Conservation (phyloP, 164 flowering plant species). For the Dillenia turbinata region DNA sequence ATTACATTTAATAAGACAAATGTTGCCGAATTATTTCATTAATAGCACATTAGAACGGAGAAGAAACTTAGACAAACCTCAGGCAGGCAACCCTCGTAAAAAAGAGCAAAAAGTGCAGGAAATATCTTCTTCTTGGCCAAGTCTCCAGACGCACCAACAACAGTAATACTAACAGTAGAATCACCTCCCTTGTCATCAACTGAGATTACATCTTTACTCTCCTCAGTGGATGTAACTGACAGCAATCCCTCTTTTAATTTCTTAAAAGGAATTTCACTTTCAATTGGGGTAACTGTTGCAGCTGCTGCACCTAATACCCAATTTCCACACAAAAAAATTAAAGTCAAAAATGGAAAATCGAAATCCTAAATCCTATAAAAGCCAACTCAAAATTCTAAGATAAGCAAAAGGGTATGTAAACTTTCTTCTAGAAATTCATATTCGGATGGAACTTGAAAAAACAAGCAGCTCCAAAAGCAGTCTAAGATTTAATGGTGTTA, state of each 20-base stretch:
- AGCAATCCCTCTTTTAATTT: constrained; percentile 33
- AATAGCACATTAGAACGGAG: neutral
- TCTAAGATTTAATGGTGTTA: no score
- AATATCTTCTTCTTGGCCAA: constrained; percentile 96
- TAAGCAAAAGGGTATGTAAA: neutral
- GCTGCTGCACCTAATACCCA: constrained; percentile 40
- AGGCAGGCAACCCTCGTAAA: constrained; percentile 76
- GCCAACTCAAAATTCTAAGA: neutral
- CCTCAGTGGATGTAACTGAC: constrained; percentile 30
- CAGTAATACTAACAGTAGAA: constrained; percentile 73
- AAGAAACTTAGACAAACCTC: constrained; percentile 34
- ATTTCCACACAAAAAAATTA: constrained; percentile 3
- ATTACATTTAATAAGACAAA: neutral
- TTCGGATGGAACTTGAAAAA: no score
- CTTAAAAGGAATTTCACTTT: constrained; percentile 29
- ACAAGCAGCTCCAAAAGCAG: no score
- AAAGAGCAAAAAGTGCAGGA: constrained; percentile 93
- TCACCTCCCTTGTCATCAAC: constrained; percentile 27
- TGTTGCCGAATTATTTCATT: neutral
- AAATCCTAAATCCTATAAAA: no score
- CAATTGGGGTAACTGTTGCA: constrained; percentile 23
- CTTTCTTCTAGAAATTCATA: no score
- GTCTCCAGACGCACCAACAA: constrained; percentile 98
- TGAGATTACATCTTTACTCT: constrained; percentile 15
- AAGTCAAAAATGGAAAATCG: neutral